A percentile compares a stretch with the other conserved stretches of the same genome.
phyloP scores from a whole-genome alignment of 2,329 filamentous ascomycete genomes.

The Aphanoascus verrucosus region DNA sequence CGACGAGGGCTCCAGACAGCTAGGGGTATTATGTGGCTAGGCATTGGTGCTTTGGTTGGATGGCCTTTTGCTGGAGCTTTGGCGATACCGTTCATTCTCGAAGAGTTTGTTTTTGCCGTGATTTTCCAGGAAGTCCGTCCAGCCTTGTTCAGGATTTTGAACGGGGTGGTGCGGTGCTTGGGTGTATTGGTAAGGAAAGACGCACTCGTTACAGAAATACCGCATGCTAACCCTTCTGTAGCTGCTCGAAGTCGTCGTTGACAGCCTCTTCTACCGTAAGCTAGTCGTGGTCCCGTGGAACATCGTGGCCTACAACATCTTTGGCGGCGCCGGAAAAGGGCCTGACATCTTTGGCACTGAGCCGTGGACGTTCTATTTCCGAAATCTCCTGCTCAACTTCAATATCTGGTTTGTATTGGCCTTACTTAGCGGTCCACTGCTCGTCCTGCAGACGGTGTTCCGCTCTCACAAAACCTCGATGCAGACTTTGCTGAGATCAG shows the following conservation, averaged over 20 bases:
- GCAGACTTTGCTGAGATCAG: conserved; percentile 59
- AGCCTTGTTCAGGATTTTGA: conserved; percentile 50
- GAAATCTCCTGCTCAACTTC: conserved; percentile 87
- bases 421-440: conserved; percentile 60
- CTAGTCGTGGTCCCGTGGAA: conserved; percentile 72
- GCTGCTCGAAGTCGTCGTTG: conserved; percentile 59
- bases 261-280: conserved; percentile 77
- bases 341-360: conserved; percentile 92
- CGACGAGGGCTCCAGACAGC: conserved; percentile 66
- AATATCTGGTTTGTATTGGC: conserved; percentile 87
- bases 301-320: conserved; percentile 92
- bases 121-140: conserved; percentile 49
- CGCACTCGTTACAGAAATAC: neutral
- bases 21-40: conserved; percentile 82
- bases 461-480: conserved; percentile 52
- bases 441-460: conserved; percentile 60
- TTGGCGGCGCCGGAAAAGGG: conserved; percentile 64
- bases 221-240: conserved; percentile 28
- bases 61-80: conserved; percentile 91
- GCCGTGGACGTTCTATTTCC: conserved; percentile 92
- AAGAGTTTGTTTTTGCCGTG: conserved; percentile 54
- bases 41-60: conserved; percentile 69
- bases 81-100: conserved; percentile 65
- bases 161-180: conserved; percentile 57
- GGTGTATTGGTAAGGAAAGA: conserved; percentile 53